Evolutionary conservation across 2,329 filamentous ascomycete species (phyloP), one percentile per base, ranked within the genome.

Genomic region (Chrysosporium queenslandicum): DNA sequence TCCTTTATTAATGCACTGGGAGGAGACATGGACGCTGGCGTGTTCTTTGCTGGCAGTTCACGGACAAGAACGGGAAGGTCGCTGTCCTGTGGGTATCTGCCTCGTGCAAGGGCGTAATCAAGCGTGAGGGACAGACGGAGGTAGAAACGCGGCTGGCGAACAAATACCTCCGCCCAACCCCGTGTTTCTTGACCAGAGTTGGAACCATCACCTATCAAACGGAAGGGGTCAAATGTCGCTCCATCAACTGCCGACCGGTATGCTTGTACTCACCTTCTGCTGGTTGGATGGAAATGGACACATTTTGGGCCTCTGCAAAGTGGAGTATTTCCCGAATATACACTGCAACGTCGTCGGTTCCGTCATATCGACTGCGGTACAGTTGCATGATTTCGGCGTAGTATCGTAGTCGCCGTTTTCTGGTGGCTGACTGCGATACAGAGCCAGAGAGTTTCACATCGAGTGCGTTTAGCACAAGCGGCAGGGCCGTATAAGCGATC

Each of bases 311-410:
- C 7, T 53, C 42, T 25, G 43, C 51, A 40, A 55, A 49, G 16
- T 40, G 42, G 18, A 57, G 50, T 12, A 52, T 52, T 29, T 55
- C 45, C 20, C 55, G 50, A 21, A 53, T 53, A 25, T 45, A 46
- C 11, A 55, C 29, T n/a, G 50, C 52, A 23, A 74, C 67, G 59
- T 69, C 72, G 56, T 75, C 72, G 1, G 72, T 68, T 20, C 70
- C 71, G 50, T 75, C 72, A 52, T 74, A 74, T 47, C 72, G 70
- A 2, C 69, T 70, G 50, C 73, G 68, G 45, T 74, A 74, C 0
- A 68, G 68, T 53, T 70, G 71, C 68, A 75, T 73, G 0, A 70
- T 70, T 48, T 74, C 72, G 37, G 72, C 70, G 18, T 74, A 66
- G 41, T 72, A 70, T 53, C 70, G 68, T 30, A 74, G 67, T 7